Evolutionary conservation across 306 rosid species (phyloP).

Genomic region (Arachis stenosperma): DNA sequence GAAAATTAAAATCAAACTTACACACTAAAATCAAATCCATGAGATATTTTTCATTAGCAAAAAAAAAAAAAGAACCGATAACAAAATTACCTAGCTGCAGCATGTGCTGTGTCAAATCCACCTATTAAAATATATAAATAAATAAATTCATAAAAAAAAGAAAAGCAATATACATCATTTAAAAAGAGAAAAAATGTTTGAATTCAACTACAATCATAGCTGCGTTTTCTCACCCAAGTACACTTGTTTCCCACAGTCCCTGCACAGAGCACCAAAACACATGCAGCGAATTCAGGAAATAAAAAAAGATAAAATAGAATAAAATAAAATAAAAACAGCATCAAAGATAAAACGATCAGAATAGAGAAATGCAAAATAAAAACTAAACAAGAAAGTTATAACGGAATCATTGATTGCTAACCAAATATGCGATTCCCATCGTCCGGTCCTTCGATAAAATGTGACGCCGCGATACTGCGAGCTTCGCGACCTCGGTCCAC

Average conservation of each 20-base stretch:
- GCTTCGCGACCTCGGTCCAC: conserved; percentile 92
- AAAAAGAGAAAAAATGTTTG: not conserved
- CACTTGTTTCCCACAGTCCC: conserved; percentile 96
- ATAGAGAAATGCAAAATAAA: not conserved
- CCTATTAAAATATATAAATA: conserved; percentile 46
- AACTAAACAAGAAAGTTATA: not conserved
- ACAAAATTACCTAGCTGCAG: conserved; percentile 75
- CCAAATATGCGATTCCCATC: conserved; percentile 99
- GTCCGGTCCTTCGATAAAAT: conserved; percentile 85
- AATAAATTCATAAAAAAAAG: conserved; percentile 12
- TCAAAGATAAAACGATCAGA: not conserved
- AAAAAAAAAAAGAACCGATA: not conserved
- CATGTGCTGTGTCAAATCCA: conserved; percentile 93
- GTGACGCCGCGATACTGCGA: conserved; percentile 98
- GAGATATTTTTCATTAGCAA: not conserved
- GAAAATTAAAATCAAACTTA: conserved; percentile 4
- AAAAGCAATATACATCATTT: conserved; percentile 1
- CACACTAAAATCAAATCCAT: not conserved
- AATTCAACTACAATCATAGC: conserved; percentile 13
- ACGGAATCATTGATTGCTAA: conserved; percentile 36
- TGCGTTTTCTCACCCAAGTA: conserved; percentile 71
- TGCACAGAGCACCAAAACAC: conserved; percentile 35
- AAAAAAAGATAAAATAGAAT: not conserved
- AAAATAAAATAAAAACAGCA: not conserved
- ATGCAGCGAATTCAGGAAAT: conserved; percentile 24